Evolutionary conservation across 1,284 basidiomycete species (phyloP), one percentile per base, ranked within the genome.

Genomic region (Trichosporon faecale): DNA sequence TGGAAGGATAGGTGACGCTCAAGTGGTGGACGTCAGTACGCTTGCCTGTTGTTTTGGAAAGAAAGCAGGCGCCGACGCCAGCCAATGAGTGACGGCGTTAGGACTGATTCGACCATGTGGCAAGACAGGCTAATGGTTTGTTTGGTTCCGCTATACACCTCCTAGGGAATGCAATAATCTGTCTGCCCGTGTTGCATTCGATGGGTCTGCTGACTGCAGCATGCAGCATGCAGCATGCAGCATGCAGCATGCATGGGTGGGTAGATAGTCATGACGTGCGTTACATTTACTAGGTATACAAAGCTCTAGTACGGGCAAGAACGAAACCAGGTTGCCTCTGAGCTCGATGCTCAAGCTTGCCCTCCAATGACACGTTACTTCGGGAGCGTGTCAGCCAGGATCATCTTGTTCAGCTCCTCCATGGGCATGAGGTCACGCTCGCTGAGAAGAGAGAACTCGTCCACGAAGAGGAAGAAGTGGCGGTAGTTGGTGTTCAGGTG

Each of bases 401-500:
- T 96, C 2, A 93, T 94, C 77, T 95, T 93, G 83, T 99, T 99
- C 75, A 99, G 88, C 82, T 99, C 97, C 73, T 95, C 94, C 67
- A 99, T 86, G 0, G 97, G 97, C 9, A 93, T 92, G 12, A 99
- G 87, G 82, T 99, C 97, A 82, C 95, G 95, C 86, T 94, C 93
- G 78, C 98, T 95, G 31, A 99, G 89, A n/a, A 99, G 88, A 79
- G 94, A 89, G 84, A 99, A 99, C 93, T 99, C 96, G 77, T 94
- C 91, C 73, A 98, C 90, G 81, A 99, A 98, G 64, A 99, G 87
- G 85, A 98, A 92, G 86, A 99, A 99, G 85, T 99, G 97, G 33
- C 94, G 89, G 84, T 99, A 99, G 80, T 95, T 98, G 2, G 97
- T 99, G 84, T 99, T 99, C 76, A 99, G 87, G 83, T 99, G 97